Base-by-base conservation (phyloP, 345 rosid genomes). In the Theobroma cacao region DNA sequence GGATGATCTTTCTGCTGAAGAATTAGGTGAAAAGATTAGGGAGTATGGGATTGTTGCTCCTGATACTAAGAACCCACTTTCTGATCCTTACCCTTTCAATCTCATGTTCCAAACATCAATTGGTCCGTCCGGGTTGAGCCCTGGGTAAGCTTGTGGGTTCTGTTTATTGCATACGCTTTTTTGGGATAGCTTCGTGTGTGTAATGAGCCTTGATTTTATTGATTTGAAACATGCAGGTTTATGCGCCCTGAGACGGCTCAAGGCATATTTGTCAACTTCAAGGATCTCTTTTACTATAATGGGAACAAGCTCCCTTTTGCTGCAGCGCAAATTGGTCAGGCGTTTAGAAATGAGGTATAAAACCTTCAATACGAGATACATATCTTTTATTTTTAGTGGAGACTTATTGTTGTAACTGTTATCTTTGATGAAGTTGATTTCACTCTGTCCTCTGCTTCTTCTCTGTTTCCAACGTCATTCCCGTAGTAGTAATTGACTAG, bases 161-260 rank as follows among this genome's bases (percentile, higher is more conserved):
- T 11, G 60, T 26, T 68, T 26, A 40, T 18, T 70, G 8, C 36
- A 17, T 5, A 18, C n/a, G 8, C 9, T 38, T 1, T 33, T 30
- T 34, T 20, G 15, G 18, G 41, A 31, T 9, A 6, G 12, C 10
- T 30, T 34, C 12, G 2, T 53, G 9, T 15, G 4, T 20, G 15
- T 12, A 30, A 17, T 10, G 26, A 7, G 22, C 33, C 48, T 22
- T 65, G 31, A n/a, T 66, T 61, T 2, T 30, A 40, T 33, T 48
- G 38, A 26, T 55, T 41, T 41, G 38, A 15, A 75, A 22, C 78
- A 58, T 80, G 79, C 87, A 95, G 99, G 83, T 95, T 86, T 82
- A 87, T 95, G 99, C 97, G 98, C 31, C 98, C 99, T 80, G 99
- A 95, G 86, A 95, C 99, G 36, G 99, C 99, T 0, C 99, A 95